Base-by-base conservation (phyloP, 345 rosid genomes). In the Kandelia obovata region DNA sequence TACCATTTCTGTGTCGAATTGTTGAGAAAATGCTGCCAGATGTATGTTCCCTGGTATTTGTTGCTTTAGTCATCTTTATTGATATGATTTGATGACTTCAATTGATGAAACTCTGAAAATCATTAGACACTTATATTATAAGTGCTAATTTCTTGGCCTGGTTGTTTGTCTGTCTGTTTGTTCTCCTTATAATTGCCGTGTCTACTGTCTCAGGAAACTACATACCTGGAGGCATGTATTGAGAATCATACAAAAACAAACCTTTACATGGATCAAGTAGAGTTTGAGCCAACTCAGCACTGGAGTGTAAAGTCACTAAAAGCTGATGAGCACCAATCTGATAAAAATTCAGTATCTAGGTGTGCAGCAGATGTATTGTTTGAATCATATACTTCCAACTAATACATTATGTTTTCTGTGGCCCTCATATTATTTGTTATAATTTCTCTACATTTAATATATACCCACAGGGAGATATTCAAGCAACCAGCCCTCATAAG, bases 251-350 rank as follows among this genome's bases (percentile, higher is more conserved):
- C 97, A 69, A 95, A 95, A 79, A 73, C 92, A 53, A 88, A 83
- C 81, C 96, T 92, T 77, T 90, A 87, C 61, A 87, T 95, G 98
- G 98, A 92, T 77, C 97, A 87, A 90, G 98, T 92, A 75, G 98
- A 95, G 80, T 95, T 95, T 81, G 99, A 95, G 82, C 97, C 99
- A 61, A 81, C 98, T 61, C 89, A 81, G 74, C 76, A 82, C 76
- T 92, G 98, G 98, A 84, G 58, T 78, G 96, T 95, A 27, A 80
- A 79, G 69, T 71, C 84, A 64, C 69, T 90, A 66, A 87, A 82
- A 62, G 83, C 81, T 66, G 91, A 87, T 71, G 89, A 83, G 59
- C 72, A 67, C 61, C 73, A 70, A 47, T 76, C 82, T 34, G 73
- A 79, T 26, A 74, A 69, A 60, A 64, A 61, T 76, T 68, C 85